A percentile compares a stretch with the other conserved stretches of the same genome.
phyloP scores from a whole-genome alignment of 352 stramenopile genomes.

The Stramenopiles sp. region DNA sequence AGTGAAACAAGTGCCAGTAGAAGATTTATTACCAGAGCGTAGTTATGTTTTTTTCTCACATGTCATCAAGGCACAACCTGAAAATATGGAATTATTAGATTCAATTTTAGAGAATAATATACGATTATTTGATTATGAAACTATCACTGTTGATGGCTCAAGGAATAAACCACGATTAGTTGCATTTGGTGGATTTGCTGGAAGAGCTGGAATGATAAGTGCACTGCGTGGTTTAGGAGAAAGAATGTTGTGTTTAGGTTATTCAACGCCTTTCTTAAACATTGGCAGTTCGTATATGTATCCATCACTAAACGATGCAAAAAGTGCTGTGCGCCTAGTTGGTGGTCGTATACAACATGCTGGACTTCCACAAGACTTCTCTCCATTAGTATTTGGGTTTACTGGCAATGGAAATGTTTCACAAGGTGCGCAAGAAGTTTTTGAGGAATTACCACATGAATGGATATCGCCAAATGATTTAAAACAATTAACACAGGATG shows the following conservation, averaged over 20 bases:
- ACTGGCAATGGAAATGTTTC: slow-evolving; percentile 82
- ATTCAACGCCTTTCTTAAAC: slow-evolving; percentile 80
- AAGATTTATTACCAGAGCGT: slow-evolving; percentile 57
- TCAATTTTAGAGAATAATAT: slow-evolving; percentile 66
- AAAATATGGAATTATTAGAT: slow-evolving; percentile 84
- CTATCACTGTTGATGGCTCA: slow-evolving; percentile 60
- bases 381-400: slow-evolving; percentile 60
- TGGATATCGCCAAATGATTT: slow-evolving; percentile 66
- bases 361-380: slow-evolving; percentile 44
- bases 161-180: slow-evolving; percentile 56
- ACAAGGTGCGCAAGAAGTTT: slow-evolving; percentile 77
- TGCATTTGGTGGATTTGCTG: slow-evolving; percentile 78
- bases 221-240: slow-evolving; percentile 73
- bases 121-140: slow-evolving; percentile 86
- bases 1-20: slow-evolving; percentile 72
- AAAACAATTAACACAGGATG: slow-evolving; percentile 32
- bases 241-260: slow-evolving; percentile 66
- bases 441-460: slow-evolving; percentile 73
- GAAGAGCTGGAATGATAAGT: slow-evolving; percentile 76
- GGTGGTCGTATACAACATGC: slow-evolving; percentile 51
- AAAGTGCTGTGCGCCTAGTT: slow-evolving; percentile 47
- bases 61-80: slow-evolving; percentile 82
- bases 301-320: slow-evolving; percentile 57
- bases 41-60: slow-evolving; percentile 92
- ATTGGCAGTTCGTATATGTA: slow-evolving; percentile 80